A percentile compares a stretch with the other conserved stretches of the same genome.
Conservation (phyloP, 225 moss, liverwort and hornwort species). For the Antitrichia curtipendula region DNA sequence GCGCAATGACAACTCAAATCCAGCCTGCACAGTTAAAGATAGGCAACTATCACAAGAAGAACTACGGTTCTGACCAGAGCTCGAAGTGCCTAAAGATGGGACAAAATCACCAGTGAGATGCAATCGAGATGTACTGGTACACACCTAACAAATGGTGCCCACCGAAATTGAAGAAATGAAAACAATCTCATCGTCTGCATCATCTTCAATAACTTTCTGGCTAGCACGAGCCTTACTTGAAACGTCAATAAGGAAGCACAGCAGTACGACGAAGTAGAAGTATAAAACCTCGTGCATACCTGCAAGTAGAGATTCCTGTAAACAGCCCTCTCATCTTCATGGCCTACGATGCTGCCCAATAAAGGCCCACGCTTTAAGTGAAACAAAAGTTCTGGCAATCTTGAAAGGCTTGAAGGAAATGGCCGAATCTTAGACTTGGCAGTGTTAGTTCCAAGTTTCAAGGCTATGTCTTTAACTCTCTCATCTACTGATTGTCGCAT, state of each 20-base stretch:
- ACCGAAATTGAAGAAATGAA: not conserved
- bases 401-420: constrained; percentile 78
- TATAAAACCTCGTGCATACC: not conserved
- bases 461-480: constrained; percentile 79
- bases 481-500: constrained; percentile 77
- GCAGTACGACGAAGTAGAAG: not conserved
- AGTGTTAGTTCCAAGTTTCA: constrained; percentile 56
- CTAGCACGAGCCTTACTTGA: not conserved
- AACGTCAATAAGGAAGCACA: not conserved
- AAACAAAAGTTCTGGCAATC: constrained; percentile 84
- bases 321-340: constrained; percentile 96
- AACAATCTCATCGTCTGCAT: not conserved
- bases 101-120: not conserved
- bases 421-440: constrained; percentile 52
- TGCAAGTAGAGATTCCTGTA: constrained; percentile 80
- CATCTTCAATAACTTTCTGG: not conserved
- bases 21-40: constrained; percentile 43
- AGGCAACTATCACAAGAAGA: not conserved
- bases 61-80: not conserved
- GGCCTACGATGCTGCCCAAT: constrained; percentile 83
- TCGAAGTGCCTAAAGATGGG: not conserved
- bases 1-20: constrained; percentile 86
- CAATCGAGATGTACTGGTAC: not conserved
- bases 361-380: constrained; percentile 88
- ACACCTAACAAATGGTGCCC: not conserved